Percentiles rank a stretch among this genome's conserved stretches.
Evolutionary conservation across 768 basidiomycete genomes (phyloP).

Genomic region (Rhizopogon sp.): DNA sequence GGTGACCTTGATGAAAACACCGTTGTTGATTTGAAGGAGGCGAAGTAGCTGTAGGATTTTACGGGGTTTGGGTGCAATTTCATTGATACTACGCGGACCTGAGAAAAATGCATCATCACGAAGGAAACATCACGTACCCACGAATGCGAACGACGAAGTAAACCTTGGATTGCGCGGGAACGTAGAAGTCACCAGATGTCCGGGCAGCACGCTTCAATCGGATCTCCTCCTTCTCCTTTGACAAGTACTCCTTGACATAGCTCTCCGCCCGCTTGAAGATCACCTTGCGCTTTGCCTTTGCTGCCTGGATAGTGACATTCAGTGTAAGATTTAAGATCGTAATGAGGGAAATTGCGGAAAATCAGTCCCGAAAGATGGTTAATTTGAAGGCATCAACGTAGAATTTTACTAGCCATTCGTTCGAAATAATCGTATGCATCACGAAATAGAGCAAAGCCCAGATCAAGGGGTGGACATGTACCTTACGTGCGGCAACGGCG

Average conservation of each 20-base stretch:
- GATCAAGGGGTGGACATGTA: conserved; percentile 32
- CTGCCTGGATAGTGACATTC: conserved; percentile 46
- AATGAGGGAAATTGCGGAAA: not conserved
- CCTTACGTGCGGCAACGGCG: conserved; percentile 84
- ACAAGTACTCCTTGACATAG: conserved; percentile 95
- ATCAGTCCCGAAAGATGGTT: conserved; percentile 84
- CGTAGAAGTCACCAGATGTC: conserved; percentile 92
- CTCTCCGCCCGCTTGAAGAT: conserved; percentile 99
- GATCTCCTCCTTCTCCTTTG: conserved; percentile 94
- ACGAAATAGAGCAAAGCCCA: conserved; percentile 32
- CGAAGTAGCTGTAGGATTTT: conserved; percentile 99
- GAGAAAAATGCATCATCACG: conserved; percentile 7
- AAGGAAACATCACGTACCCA: conserved; percentile 55
- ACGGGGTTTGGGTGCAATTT: conserved; percentile 98
- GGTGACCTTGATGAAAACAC: conserved; percentile 96
- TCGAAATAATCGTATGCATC: conserved; percentile 83
- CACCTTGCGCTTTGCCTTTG: conserved; percentile 90
- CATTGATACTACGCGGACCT: conserved; percentile 77
- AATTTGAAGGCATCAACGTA: conserved; percentile 73
- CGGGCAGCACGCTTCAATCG: conserved; percentile 92
- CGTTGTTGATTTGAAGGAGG: conserved; percentile 99
- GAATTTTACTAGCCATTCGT: conserved; percentile 67
- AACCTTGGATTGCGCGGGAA: conserved; percentile 93
- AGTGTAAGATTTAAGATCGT: conserved; percentile 6
- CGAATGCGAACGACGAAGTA: conserved; percentile 97